Evolutionary conservation across 140 eudicot genomes (phyloP).

Genomic region (Bidens hawaiensis): DNA sequence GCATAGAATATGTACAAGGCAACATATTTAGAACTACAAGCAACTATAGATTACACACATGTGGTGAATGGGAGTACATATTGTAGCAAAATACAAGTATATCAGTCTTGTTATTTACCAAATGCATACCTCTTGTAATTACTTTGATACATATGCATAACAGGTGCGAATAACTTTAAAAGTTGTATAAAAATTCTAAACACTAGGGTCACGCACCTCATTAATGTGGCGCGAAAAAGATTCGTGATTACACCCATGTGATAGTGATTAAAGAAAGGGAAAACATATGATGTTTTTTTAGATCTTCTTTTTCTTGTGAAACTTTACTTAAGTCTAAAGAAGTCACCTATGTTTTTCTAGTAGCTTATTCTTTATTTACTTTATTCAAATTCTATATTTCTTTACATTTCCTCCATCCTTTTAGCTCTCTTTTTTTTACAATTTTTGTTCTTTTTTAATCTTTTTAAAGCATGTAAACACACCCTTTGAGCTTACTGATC

Average conservation of each 20-base stretch:
- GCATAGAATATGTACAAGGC: constrained; percentile 68
- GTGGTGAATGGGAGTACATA: constrained; percentile 60
- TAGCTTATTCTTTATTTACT: constrained; percentile 28
- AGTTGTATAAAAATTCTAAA: neutral
- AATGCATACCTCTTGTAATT: too few relatives aligned
- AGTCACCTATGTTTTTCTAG: constrained; percentile 17
- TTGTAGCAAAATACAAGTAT: constrained; percentile 57
- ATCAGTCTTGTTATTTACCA: constrained; percentile 60
- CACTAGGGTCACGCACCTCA: neutral
- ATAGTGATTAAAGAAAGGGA: constrained; percentile 19
- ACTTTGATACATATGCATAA: constrained; percentile 23
- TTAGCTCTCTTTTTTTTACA: constrained; percentile 10
- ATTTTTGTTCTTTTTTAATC: too few relatives aligned
- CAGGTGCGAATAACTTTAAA: neutral
- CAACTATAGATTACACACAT: constrained; percentile 50
- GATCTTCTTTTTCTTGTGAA: constrained; percentile 18
- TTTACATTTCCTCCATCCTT: constrained; percentile 31
- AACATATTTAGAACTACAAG: constrained; percentile 51
- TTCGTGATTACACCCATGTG: constrained; percentile 17
- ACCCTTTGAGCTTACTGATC: constrained; percentile 12
- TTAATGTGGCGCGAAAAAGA: constrained; percentile 4
- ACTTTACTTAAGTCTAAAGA: constrained; percentile 24
- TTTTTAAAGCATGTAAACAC: constrained; percentile 20
- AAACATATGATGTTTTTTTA: neutral
- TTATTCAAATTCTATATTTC: constrained; percentile 35